Evolutionary conservation across 768 basidiomycete genomes (phyloP).

Genomic region (Mycena maculata): DNA sequence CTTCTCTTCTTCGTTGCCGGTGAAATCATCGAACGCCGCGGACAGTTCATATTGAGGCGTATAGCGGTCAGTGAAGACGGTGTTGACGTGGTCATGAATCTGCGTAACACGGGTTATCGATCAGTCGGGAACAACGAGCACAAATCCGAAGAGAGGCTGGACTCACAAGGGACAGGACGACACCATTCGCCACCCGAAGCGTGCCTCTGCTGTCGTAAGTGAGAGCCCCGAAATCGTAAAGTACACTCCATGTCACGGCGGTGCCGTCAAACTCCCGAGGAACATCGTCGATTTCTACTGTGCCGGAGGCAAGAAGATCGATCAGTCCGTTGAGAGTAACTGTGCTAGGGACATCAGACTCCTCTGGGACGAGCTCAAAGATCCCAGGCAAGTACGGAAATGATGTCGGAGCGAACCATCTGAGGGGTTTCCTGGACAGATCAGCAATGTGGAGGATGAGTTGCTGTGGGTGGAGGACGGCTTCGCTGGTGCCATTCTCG

Average conservation of each 20-base stretch:
- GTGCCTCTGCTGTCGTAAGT: neutral
- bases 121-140: too few species aligned
- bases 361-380: neutral
- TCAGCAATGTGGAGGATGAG: neutral
- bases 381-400: neutral
- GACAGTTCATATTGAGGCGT: neutral
- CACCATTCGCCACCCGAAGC: neutral
- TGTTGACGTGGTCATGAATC: slow-evolving; percentile 7
- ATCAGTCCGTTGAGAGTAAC: neutral
- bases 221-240: slow-evolving; percentile 9
- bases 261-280: neutral
- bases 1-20: too few species aligned
- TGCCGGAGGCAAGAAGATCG: neutral
- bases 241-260: neutral
- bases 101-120: neutral
- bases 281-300: neutral
- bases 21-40: neutral
- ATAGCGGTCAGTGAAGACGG: neutral
- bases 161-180: neutral
- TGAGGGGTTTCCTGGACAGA: neutral
- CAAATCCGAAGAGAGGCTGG: neutral
- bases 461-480: slow-evolving; percentile 4
- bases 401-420: neutral
- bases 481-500: neutral
- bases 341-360: too few species aligned